Evolutionary conservation across 2,329 filamentous ascomycete genomes (phyloP).

Genomic region (Curvularia verruculosa): DNA sequence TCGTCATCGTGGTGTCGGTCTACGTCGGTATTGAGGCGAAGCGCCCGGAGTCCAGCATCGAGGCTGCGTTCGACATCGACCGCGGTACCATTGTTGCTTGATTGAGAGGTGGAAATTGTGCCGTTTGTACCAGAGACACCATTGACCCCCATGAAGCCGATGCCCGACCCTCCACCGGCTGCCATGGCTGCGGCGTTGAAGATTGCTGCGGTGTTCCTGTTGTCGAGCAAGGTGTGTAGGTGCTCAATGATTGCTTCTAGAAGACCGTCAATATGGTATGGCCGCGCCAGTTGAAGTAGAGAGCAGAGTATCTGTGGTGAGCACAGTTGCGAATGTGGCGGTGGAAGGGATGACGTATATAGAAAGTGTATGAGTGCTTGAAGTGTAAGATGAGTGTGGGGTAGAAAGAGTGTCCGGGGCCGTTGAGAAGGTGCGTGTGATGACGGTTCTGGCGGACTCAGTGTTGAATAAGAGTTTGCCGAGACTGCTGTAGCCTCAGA

Average conservation of each 20-base stretch:
- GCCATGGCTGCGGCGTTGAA: conserved; percentile 99
- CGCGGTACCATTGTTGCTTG: conserved; percentile 9
- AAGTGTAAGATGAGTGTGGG: conserved; percentile 87
- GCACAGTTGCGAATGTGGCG: conserved; percentile 76
- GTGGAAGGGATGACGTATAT: conserved; percentile 88
- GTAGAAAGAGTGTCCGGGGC: conserved; percentile 87
- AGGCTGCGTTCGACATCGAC: conserved; percentile 36
- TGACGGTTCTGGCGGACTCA: conserved; percentile 61
- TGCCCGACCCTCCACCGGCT: conserved; percentile 86
- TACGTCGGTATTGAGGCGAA: conserved; percentile 60
- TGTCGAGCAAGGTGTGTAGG: conserved; percentile 86
- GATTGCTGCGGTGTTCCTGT: conserved; percentile 90
- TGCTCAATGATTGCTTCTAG: conserved; percentile 92
- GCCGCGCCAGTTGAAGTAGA: conserved; percentile 87
- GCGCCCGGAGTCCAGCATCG: conserved; percentile 44
- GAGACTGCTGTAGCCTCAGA: conserved; percentile 50
- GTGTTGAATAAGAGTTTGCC: conserved; percentile 49
- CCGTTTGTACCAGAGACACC: conserved; percentile 36
- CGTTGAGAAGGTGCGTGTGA: conserved; percentile 66
- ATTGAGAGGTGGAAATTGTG: conserved; percentile 9
- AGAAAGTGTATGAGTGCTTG: conserved; percentile 91
- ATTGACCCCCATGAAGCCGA: conserved; percentile 62
- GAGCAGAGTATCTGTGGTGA: conserved; percentile 96
- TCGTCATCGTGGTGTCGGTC: conserved; percentile 42
- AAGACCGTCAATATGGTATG: conserved; percentile 90